Evolutionary conservation across 805 yeast genomes (phyloP).

Genomic region (Pichia nakasei): DNA sequence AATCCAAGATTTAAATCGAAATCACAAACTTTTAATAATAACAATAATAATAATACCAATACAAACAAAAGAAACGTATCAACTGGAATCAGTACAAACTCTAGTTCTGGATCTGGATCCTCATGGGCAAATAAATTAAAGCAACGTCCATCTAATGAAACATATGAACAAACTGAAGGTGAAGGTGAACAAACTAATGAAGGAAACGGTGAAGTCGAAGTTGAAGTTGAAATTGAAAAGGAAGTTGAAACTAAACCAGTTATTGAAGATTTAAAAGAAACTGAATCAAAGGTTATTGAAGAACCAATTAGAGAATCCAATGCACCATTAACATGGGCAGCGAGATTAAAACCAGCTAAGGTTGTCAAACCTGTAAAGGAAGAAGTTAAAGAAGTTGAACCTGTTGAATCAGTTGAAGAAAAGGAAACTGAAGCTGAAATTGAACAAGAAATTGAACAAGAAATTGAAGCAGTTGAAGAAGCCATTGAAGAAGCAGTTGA

Average conservation of each 20-base stretch:
- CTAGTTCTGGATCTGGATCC: background rate
- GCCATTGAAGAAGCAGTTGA: slow-evolving; percentile 5
- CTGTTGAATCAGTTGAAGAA: background rate
- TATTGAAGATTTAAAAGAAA: background rate
- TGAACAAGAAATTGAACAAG: slow-evolving; percentile 2
- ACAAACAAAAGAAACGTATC: background rate
- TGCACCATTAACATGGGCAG: background rate
- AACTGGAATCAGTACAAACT: background rate
- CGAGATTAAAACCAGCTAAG: background rate
- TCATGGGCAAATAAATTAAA: slow-evolving; percentile 1
- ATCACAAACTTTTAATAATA: background rate
- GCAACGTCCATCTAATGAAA: background rate
- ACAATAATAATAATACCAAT: background rate
- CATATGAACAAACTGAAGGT: background rate
- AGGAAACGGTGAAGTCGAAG: background rate
- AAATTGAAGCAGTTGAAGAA: background rate
- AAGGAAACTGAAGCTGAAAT: slow-evolving; percentile 5
- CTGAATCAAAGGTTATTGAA: too few species aligned
- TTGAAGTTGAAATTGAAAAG: background rate
- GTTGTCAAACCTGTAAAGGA: background rate
- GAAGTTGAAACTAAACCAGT: slow-evolving; percentile 4
- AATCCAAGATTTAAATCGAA: slow-evolving; percentile 6
- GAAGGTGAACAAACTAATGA: background rate
- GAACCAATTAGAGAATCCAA: background rate
- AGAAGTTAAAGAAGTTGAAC: slow-evolving; percentile 1